Base-by-base conservation (phyloP, 2,329 filamentous ascomycete genomes). In the Myriosclerotinia scirpicola region DNA sequence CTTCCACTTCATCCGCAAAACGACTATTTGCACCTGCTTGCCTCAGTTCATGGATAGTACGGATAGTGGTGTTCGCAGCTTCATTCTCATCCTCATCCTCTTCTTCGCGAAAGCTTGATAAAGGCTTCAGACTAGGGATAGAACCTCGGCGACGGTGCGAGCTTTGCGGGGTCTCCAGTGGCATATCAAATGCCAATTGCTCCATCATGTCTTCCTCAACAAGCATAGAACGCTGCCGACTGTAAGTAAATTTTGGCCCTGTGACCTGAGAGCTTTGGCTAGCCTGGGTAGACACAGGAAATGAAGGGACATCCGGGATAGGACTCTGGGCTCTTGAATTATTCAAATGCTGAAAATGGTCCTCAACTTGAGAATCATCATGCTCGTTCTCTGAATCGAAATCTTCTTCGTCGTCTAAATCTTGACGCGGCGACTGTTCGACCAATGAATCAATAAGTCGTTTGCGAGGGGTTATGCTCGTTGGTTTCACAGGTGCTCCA, bases 21-120 rank as follows among this genome's bases (percentile, higher is more conserved):
- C 87, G 83, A 71, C 85, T 87, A 73, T 89, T 89, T 30, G 86
- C 87, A 20, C 87, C 87, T 5, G 87, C 86, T 68, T 88, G 85
- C 62, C 86, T 82, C 53, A 90, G 77, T 73, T 90, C 87, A 73
- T 90, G 87, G 22, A 90, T 84, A 70, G 85, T 87, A 67, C 83
- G 82, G 56, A 89, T 85, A 38, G 83, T 83, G 30, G 54, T 62
- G n/a, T 67, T 70, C 5, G 69, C 67, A 22, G 67, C 60, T n/a
- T 67, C 71, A 14, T 76, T 34, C 30, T 34, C 73, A 3, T 71
- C 71, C 38, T 72, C 71, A 1, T 76, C 71, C 6, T 73, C 72
- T 2, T 75, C 71, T 48, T 75, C 74, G 38, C 73, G 65, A 54
- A 76, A 75, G 56, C 70, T 75, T 36, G 69, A 62, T 8, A 76